A percentile compares a stretch with the other conserved stretches of the same genome.
Conservation (phyloP, 2,329 filamentous ascomycete genomes). For the Colletotrichum chlorophyti region DNA sequence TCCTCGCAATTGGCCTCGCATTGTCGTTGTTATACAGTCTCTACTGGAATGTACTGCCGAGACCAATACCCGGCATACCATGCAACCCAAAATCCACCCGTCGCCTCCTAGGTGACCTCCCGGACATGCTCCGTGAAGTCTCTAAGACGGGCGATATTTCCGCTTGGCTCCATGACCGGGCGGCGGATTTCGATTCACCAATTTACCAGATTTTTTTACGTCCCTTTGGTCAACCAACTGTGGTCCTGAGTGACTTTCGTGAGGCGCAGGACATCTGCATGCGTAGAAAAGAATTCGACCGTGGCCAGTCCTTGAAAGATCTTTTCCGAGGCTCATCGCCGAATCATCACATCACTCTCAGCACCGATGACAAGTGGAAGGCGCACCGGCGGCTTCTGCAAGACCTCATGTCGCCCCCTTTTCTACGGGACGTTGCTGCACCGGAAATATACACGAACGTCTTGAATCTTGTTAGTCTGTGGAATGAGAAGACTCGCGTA, state of each 20-base stretch:
- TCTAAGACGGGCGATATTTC: not conserved
- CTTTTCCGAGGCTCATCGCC: constrained; percentile 28
- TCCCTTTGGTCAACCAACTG: constrained; percentile 37
- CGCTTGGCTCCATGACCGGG: constrained; percentile 35
- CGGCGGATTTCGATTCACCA: constrained; percentile 33
- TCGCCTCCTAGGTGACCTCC: constrained; percentile 7
- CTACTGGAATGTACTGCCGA: constrained; percentile 31
- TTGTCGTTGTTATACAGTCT: no score
- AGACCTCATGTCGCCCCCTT: constrained; percentile 44
- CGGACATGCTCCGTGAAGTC: not conserved
- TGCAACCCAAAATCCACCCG: not conserved
- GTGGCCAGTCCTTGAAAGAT: constrained; percentile 17
- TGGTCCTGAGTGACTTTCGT: constrained; percentile 41
- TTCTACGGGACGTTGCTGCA: constrained; percentile 40
- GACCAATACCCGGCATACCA: constrained; percentile 20
- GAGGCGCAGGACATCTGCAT: constrained; percentile 42
- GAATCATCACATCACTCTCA: constrained; percentile 39
- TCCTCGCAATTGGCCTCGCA: no score
- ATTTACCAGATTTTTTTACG: constrained; percentile 42
- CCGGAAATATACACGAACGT: constrained; percentile 41
- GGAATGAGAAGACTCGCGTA: constrained; percentile 37
- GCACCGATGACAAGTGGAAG: constrained; percentile 39
- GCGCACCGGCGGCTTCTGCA: constrained; percentile 42
- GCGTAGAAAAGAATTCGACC: constrained; percentile 43
- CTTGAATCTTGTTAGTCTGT: constrained; percentile 40